Evolutionary conservation across 331 rosid genomes (phyloP), one percentile per base, ranked within the genome.

Genomic region (Quercus tomentella): DNA sequence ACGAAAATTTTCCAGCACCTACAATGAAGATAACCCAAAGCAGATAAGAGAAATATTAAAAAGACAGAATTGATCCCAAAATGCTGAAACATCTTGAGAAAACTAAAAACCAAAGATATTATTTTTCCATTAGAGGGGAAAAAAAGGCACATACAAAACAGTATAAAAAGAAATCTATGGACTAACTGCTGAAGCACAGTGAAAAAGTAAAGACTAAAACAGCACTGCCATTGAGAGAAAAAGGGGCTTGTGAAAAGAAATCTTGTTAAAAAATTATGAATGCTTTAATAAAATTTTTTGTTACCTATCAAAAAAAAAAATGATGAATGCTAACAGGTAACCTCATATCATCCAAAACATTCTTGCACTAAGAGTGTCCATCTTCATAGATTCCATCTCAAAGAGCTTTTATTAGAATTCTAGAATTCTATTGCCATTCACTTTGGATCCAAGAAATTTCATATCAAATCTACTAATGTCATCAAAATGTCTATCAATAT

Each of bases 1-100:
- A 21, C 99, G 89, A 76, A 93, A 95, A 79, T 95, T 95, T 56
- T 95, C 98, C 73, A 75, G 90, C 78, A 93, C 99, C 99, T 95
- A 82, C 60, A 79, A 82, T 63, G 74, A 81, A 12, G 72, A 60
- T 14, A 37, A 43, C 73, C 61, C 76, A 61, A 66, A 56, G 28
- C n/a, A 72, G 63, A n/a, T 61, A n/a, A 58, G 54, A 76, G 35
- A 60, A 31, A 60, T n/a, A 78, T 65, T 16, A 67, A 75, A 41
- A 74, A 73, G 30, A 41, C 7, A 16, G n/a, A 72, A 80, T 20
- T 23, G 22, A 15, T 70, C 63, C 33, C 68, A 62, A 51, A 74
- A 43, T 79, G 23, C 67, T 20, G 7, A 33, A 67, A 35, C 17
- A 67, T 33, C 72, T 18, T 28, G 3, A 22, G 7, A 63, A 28